phyloP scores from a whole-genome alignment of 176 grass and related monocot species.

The Tuctoria greenei region DNA sequence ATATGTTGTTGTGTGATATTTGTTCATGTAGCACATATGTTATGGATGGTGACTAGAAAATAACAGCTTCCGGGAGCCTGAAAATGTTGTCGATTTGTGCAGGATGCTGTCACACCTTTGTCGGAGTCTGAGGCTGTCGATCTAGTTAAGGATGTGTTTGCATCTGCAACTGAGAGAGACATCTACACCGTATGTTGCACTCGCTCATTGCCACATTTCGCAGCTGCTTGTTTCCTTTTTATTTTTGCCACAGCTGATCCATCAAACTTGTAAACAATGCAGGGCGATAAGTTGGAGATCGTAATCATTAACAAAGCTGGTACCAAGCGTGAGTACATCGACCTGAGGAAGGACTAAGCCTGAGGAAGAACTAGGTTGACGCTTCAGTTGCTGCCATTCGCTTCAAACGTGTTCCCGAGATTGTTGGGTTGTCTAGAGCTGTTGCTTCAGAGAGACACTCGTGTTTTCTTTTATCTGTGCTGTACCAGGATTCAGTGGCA shows the following conservation, averaged over 20 bases:
- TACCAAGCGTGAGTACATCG: conserved; percentile 74
- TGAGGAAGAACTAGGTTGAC: conserved; percentile 73
- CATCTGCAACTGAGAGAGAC: conserved; percentile 97
- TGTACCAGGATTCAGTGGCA: conserved; percentile 38
- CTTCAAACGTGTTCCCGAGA: not conserved
- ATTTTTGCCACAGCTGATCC: conserved; percentile 23
- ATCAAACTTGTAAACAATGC: conserved; percentile 26
- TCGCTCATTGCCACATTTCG: not conserved
- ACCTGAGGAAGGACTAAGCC: conserved; percentile 87
- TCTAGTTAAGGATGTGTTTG: conserved; percentile 98
- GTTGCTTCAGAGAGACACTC: conserved; percentile 20
- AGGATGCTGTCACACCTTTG: conserved; percentile 95
- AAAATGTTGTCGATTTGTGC: conserved; percentile 33
- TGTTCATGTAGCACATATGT: not conserved
- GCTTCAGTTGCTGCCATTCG: conserved; percentile 7
- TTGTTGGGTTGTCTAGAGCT: conserved; percentile 27
- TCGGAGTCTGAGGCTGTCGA: conserved; percentile 82
- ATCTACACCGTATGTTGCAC: conserved; percentile 79
- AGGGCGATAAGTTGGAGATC: conserved; percentile 96
- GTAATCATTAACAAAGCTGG: conserved; percentile 82
- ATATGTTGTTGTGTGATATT: not conserved
- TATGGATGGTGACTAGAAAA: not conserved
- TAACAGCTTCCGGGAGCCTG: not conserved
- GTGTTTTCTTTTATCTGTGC: conserved; percentile 32
- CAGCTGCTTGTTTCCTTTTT: not conserved